phyloP scores from a whole-genome alignment of 371 early-diverging fungal species.

The Mucor piriformis region DNA sequence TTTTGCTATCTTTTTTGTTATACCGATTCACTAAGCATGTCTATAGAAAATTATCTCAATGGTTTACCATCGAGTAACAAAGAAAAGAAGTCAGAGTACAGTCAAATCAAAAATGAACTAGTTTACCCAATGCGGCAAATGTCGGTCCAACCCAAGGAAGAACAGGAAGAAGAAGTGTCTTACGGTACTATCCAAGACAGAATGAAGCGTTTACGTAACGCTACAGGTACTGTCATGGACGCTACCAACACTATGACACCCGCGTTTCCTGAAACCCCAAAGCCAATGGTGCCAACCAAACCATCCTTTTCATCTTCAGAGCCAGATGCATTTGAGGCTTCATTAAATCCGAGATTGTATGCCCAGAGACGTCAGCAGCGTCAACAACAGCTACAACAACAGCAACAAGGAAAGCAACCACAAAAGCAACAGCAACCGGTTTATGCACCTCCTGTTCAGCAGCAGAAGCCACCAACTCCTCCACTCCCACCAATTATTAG shows the following conservation, averaged over 20 bases:
- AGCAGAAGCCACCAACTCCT: neutral
- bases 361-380: neutral
- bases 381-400: neutral
- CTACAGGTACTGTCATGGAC: constrained; percentile 14
- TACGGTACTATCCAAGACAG: constrained; percentile 13
- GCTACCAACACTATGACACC: constrained; percentile 7
- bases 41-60: constrained; percentile 15
- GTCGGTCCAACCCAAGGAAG: constrained; percentile 1
- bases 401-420: neutral
- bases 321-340: constrained; percentile 19
- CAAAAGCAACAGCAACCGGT: neutral
- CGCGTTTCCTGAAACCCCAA: constrained; percentile 16
- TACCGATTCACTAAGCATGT: neutral
- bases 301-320: neutral
- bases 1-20: neutral
- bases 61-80: constrained; percentile 12
- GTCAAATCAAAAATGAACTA: constrained; percentile 13
- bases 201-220: constrained; percentile 15
- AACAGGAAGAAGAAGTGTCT: neutral
- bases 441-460: neutral
- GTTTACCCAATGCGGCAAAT: constrained; percentile 18
- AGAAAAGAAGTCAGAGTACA: constrained; percentile 11
- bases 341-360: constrained; percentile 1
- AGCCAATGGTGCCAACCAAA: neutral
- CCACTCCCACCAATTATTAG: constrained; percentile 5